Conservation (phyloP, 352 stramenopile genomes). For the Pythium vanterpoolii region DNA sequence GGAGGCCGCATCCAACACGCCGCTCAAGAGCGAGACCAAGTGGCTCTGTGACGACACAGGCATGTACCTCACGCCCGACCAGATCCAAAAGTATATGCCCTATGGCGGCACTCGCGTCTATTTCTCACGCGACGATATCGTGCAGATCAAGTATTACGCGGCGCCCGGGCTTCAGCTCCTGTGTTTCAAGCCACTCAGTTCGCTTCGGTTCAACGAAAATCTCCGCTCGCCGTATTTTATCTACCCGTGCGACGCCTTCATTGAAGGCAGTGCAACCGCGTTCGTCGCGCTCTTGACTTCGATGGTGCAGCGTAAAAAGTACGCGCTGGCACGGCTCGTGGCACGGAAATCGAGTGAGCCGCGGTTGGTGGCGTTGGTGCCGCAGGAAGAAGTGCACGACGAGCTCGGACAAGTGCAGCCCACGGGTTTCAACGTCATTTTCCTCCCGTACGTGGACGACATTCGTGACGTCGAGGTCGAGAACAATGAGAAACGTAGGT, state of each 20-base stretch:
- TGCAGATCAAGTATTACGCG: conserved; percentile 80
- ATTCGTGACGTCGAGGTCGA: conserved; percentile 66
- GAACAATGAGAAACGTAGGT: conserved; percentile 30
- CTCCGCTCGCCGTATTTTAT: conserved; percentile 78
- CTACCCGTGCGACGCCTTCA: conserved; percentile 75
- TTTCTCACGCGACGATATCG: conserved; percentile 74
- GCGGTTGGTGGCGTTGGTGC: conserved; percentile 67
- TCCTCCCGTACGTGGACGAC: conserved; percentile 79
- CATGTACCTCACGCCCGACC: conserved; percentile 59
- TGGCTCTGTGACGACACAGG: conserved; percentile 85
- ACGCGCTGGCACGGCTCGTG: conserved; percentile 66
- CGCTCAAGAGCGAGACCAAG: conserved; percentile 80
- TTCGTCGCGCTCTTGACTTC: conserved; percentile 67
- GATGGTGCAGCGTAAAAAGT: conserved; percentile 64
- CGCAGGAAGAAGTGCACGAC: conserved; percentile 73
- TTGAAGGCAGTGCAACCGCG: conserved; percentile 67
- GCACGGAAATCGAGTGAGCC: conserved; percentile 72
- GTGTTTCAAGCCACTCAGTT: conserved; percentile 62
- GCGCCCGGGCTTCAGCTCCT: conserved; percentile 73
- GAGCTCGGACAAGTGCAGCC: conserved; percentile 79
- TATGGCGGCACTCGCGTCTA: conserved; percentile 79
- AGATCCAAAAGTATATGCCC: conserved; percentile 75
- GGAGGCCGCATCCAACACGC: conserved; percentile 66
- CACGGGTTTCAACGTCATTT: conserved; percentile 72
- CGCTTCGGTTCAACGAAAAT: conserved; percentile 67